These are phyloP conservation scores for Pelargonium myrrhifolium DNA, from an alignment of 441 rosid species.

Conservation along the genomic window DNA sequence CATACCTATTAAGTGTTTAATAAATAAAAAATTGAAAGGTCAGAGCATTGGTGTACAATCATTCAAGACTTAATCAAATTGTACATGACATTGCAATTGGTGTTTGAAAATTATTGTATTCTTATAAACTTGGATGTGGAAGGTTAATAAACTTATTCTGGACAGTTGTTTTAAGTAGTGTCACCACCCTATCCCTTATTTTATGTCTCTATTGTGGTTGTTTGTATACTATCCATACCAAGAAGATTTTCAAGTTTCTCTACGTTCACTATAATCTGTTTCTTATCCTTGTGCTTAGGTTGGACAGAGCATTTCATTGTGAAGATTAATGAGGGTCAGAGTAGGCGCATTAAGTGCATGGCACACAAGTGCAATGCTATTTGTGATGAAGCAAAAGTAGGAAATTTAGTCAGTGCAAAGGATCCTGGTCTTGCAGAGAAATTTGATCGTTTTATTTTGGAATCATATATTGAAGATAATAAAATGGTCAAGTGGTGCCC, in stretches of 20 bases:
- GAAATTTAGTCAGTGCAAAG: slow-evolving; percentile 47
- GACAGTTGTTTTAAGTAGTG: not conserved
- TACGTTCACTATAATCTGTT: not conserved
- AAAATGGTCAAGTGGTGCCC: slow-evolving; percentile 90
- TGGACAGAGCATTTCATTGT: slow-evolving; percentile 74
- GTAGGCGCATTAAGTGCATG: slow-evolving; percentile 69
- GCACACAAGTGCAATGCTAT: slow-evolving; percentile 58
- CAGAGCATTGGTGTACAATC: not conserved
- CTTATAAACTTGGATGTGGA: not conserved
- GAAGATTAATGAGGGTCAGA: slow-evolving; percentile 68
- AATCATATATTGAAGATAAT: slow-evolving; percentile 84
- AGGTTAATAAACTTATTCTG: not conserved
- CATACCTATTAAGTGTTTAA: not conserved
- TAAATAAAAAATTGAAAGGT: not conserved
- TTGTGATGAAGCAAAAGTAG: slow-evolving; percentile 57
- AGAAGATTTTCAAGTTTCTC: too few relatives aligned
- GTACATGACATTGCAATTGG: not conserved
- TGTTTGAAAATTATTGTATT: not conserved
- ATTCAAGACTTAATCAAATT: not conserved
- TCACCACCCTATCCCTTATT: not conserved
- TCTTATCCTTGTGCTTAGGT: slow-evolving; percentile 17
- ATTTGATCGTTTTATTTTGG: slow-evolving; percentile 69
- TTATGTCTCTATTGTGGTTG: too few relatives aligned
- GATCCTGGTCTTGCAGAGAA: slow-evolving; percentile 56
- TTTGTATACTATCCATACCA: too few relatives aligned